phyloP scores from a whole-genome alignment of 768 basidiomycete species.

The Phylloporus scabripes region DNA sequence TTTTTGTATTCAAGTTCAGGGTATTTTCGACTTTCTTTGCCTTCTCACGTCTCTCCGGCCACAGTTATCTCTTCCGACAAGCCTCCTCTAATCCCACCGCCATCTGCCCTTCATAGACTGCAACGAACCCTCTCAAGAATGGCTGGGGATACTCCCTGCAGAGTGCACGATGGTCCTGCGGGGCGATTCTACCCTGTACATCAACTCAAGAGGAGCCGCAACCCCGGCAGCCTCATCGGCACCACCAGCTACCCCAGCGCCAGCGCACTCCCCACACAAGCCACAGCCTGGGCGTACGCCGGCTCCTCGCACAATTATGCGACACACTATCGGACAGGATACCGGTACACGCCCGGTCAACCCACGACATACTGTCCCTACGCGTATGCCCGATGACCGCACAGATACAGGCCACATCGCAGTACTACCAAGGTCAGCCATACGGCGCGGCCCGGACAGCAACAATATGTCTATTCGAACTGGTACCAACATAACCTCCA shows the following conservation, averaged over 20 bases:
- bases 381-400: slow-evolving; percentile 24
- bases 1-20: slow-evolving; percentile 49
- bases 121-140: slow-evolving; percentile 65
- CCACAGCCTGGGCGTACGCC: slow-evolving; percentile 26
- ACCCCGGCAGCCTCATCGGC: slow-evolving; percentile 31
- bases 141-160: slow-evolving; percentile 68
- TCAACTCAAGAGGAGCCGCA: slow-evolving; percentile 41
- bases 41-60: slow-evolving; percentile 69
- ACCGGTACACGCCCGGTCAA: slow-evolving; percentile 37
- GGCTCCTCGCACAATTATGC: slow-evolving; percentile 36
- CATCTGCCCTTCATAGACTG: slow-evolving; percentile 61
- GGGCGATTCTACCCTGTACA: slow-evolving; percentile 70
- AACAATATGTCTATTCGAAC: slow-evolving; percentile 38
- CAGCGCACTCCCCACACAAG: slow-evolving; percentile 21
- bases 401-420: slow-evolving; percentile 26
- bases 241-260: slow-evolving; percentile 31
- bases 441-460: slow-evolving; percentile 33
- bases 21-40: slow-evolving; percentile 64
- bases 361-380: slow-evolving; percentile 29
- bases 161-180: slow-evolving; percentile 55
- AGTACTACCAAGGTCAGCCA: slow-evolving; percentile 35
- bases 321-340: slow-evolving; percentile 27
- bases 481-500: slow-evolving; percentile 43
- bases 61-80: slow-evolving; percentile 41
- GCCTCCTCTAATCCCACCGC: slow-evolving; percentile 54